phyloP scores from a whole-genome alignment of 2,329 filamentous ascomycete species.

The Trichoderma asperellum region DNA sequence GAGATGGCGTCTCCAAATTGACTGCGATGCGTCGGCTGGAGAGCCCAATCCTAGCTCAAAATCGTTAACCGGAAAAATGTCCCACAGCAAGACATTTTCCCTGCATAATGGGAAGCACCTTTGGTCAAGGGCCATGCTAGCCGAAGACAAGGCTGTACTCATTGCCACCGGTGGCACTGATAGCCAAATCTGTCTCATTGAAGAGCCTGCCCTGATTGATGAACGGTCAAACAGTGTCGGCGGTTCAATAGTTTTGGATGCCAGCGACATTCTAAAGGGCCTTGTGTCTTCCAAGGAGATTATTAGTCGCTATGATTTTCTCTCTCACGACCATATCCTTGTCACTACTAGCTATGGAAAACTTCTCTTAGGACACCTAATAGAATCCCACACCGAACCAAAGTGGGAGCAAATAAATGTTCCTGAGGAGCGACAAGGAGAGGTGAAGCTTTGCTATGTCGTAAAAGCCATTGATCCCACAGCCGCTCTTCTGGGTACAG shows the following conservation, averaged over 20 bases:
- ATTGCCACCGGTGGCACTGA: slow-evolving; percentile 85
- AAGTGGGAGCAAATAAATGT: slow-evolving; percentile 51
- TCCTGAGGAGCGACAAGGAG: slow-evolving; percentile 40
- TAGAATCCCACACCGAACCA: slow-evolving; percentile 26
- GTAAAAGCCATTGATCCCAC: slow-evolving; percentile 47
- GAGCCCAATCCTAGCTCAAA: slow-evolving; percentile 12
- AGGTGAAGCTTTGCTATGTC: slow-evolving; percentile 54
- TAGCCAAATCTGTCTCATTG: slow-evolving; percentile 63
- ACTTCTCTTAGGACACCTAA: slow-evolving; percentile 54
- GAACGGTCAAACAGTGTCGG: not conserved
- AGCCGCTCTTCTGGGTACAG: slow-evolving; percentile 54
- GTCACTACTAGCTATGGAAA: slow-evolving; percentile 64
- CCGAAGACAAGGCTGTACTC: slow-evolving; percentile 40
- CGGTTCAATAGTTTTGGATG: slow-evolving; percentile 36
- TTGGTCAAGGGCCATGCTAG: slow-evolving; percentile 68
- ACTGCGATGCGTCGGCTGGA: not conserved
- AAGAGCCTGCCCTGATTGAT: slow-evolving; percentile 30
- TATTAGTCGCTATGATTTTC: slow-evolving; percentile 67
- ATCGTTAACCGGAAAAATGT: slow-evolving; percentile 43
- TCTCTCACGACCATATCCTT: slow-evolving; percentile 57
- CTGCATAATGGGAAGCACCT: slow-evolving; percentile 88
- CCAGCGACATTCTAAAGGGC: slow-evolving; percentile 40
- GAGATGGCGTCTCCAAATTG: slow-evolving; percentile 65
- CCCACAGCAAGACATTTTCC: slow-evolving; percentile 59
- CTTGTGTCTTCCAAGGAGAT: slow-evolving; percentile 39